Conservation (phyloP, 495 filamentous ascomycete genomes). For the Xylaria palmicola region DNA sequence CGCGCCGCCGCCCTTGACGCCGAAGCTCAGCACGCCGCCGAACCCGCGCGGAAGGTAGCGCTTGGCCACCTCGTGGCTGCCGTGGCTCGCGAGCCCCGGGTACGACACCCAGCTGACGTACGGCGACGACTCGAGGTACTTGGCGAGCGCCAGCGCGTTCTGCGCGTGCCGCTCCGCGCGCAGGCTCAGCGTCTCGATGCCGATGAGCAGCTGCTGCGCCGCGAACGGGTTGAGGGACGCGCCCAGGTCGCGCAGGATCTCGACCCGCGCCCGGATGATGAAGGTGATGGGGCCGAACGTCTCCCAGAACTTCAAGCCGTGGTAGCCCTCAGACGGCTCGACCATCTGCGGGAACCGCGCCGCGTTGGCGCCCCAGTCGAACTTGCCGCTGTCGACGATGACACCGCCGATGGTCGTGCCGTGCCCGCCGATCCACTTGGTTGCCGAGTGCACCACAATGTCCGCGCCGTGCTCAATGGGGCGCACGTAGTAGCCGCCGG, state of each 20-base stretch:
- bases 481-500: conserved; percentile 85
- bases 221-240: conserved; percentile 85
- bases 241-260: conserved; percentile 88
- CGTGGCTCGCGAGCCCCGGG: conserved; percentile 81
- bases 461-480: conserved; percentile 94
- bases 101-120: conserved; percentile 94
- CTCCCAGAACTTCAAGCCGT: conserved; percentile 96
- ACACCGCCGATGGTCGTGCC: conserved; percentile 93
- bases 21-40: conserved; percentile 90
- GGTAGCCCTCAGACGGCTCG: conserved; percentile 90
- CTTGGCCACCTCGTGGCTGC: conserved; percentile 78
- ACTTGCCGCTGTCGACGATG: conserved; percentile 88
- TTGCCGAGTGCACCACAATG: conserved; percentile 93
- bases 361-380: conserved; percentile 90
- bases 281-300: conserved; percentile 86
- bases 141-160: conserved; percentile 79
- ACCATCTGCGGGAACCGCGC: conserved; percentile 91
- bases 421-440: conserved; percentile 98
- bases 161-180: conserved; percentile 83
- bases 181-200: conserved; percentile 86
- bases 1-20: conserved; percentile 81
- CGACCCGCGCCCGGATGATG: conserved; percentile 70
- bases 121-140: conserved; percentile 79
- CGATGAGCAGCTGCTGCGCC: conserved; percentile 90
- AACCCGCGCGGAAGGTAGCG: conserved; percentile 86